phyloP scores from a whole-genome alignment of 257 asterid genomes.

The Nicotiana otophora region DNA sequence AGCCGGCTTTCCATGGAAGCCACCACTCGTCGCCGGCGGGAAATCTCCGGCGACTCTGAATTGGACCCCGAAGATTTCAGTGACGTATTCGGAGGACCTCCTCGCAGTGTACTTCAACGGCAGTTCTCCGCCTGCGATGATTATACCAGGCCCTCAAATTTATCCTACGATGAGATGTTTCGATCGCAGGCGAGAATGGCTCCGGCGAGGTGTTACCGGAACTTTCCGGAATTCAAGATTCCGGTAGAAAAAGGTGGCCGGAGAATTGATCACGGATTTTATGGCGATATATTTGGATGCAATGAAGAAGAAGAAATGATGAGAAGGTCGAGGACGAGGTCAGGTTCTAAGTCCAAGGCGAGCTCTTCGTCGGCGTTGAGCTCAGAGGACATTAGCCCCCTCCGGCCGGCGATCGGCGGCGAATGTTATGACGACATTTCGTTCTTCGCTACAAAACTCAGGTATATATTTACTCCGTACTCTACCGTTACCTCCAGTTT shows the following conservation, averaged over 20 bases:
- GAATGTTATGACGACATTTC: constrained; percentile 43
- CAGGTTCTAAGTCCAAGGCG: constrained; percentile 39
- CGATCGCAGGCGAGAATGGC: neutral
- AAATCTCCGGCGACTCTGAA: constrained; percentile 28
- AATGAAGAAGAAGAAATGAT: constrained; percentile 37
- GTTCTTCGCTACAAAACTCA: constrained; percentile 52
- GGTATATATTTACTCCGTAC: constrained; percentile 24
- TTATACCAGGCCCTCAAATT: constrained; percentile 2
- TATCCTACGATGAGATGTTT: constrained; percentile 52
- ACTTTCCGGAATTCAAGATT: constrained; percentile 63
- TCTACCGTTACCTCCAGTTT: neutral
- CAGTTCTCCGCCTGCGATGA: constrained; percentile 26
- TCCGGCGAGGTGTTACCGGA: constrained; percentile 33
- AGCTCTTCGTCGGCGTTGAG: constrained; percentile 66
- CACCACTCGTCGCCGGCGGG: constrained; percentile 27
- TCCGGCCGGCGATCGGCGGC: constrained; percentile 37
- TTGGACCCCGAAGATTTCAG: constrained; percentile 49
- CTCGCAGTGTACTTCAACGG: constrained; percentile 48
- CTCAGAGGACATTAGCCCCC: constrained; percentile 77
- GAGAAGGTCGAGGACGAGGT: constrained; percentile 54
- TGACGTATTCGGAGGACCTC: constrained; percentile 89
- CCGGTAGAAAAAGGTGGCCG: constrained; percentile 27
- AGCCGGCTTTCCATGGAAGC: constrained; percentile 42
- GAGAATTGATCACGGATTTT: constrained; percentile 36
- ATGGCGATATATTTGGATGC: constrained; percentile 61